Base-by-base conservation (phyloP, 192 early-diverging fungal species). In the Thoreauomyces humboldtii region DNA sequence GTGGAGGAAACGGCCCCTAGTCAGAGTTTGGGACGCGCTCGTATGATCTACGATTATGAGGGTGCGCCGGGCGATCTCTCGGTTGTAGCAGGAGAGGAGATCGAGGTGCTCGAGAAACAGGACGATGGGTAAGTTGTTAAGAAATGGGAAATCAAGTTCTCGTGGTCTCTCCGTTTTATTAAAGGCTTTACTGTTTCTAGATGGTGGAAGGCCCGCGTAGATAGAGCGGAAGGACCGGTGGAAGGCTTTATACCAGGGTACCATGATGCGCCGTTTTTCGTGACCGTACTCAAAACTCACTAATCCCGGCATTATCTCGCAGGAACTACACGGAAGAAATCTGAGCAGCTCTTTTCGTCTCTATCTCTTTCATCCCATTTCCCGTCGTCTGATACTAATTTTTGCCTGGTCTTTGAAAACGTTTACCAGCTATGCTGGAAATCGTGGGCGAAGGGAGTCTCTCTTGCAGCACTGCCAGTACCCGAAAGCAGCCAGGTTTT, bases 71-170 rank as follows among this genome's bases (percentile, higher is more conserved):
- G 51, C n/a, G 65, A 68, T 27, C 38, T 77, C 33, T 58, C 54
- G 9, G 71, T 73, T 5, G 35, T 12, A 15, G 56, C 64, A 6
- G 76, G 72, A 4, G 71, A 77, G 43, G 56, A 28, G 34, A n/a
- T 77, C 15, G 71, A 77, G 27, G 59, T 77, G 1, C 28, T 77
- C 21, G 76, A 77, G 56, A 69, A 73, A 44, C 76, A 71, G 65
- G 76, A 77, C 25, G 76, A 77, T 53, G 76, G 76, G 52, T 73
- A 44, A 29, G 59, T 46, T 45, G 15, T 21, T 9, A 35, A 0
- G 17, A 1, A 14, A 59, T 34, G 32, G 34, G 35, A 24, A 21
- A 14, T 2, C 35, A 14, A 32, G 15, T 0, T 19, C 21, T 59
- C n/a, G 28, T 25, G 5, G 50, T 29, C 29, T 14, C 50, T 27